A percentile compares a stretch with the other conserved stretches of the same genome.
Conservation (phyloP, 495 filamentous ascomycete species). For the Trypethelium eluteriae region DNA sequence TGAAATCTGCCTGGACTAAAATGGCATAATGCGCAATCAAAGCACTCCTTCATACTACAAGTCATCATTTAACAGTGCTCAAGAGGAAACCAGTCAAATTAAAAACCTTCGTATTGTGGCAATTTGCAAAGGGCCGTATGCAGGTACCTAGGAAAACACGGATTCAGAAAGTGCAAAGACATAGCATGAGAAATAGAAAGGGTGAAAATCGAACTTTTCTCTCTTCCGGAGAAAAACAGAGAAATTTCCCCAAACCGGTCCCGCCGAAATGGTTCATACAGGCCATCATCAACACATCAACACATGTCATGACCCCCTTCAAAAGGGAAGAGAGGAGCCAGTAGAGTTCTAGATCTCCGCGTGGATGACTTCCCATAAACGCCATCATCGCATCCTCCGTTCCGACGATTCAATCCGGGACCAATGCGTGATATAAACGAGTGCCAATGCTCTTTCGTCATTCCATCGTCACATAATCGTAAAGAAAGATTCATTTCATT, state of each 20-base stretch:
- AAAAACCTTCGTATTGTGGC: too few relatives aligned
- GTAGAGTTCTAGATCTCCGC: background rate
- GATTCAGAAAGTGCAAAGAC: background rate
- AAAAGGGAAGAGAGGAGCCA: background rate
- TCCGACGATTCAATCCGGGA: background rate
- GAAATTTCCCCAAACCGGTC: background rate
- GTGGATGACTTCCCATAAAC: background rate
- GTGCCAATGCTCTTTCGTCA: too few relatives aligned
- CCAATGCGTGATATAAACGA: background rate
- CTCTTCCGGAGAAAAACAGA: background rate
- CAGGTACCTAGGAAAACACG: background rate
- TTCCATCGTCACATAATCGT: background rate
- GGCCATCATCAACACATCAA: constrained; percentile 4
- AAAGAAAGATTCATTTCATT: constrained; percentile 15
- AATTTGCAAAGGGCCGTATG: background rate
- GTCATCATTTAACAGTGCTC: background rate
- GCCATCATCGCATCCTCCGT: background rate
- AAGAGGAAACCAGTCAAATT: background rate
- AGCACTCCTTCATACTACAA: background rate
- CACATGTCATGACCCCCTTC: background rate
- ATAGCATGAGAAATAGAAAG: background rate
- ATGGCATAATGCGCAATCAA: background rate
- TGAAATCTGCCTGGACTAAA: too few relatives aligned
- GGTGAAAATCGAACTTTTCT: background rate
- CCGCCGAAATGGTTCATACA: constrained; percentile 9